phyloP scores from a whole-genome alignment of 208 protist genomes.

The Leishmania amazonensis region DNA sequence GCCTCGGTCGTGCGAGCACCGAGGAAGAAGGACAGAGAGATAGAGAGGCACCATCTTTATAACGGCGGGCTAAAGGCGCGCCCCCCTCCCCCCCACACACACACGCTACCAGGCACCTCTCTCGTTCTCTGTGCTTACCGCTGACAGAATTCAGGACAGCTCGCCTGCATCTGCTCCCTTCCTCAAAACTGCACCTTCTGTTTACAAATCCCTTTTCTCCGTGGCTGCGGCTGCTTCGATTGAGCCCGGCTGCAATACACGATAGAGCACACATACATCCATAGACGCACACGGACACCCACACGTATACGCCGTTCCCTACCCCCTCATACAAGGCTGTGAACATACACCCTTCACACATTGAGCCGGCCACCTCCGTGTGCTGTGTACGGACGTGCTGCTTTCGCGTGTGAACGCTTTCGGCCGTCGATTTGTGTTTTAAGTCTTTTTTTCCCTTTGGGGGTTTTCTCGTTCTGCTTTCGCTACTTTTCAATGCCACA shows the following conservation, averaged over 20 bases:
- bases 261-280: background rate
- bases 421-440: background rate
- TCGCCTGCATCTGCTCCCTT: background rate
- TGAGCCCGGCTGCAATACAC: background rate
- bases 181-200: background rate
- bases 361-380: background rate
- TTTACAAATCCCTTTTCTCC: background rate
- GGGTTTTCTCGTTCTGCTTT: background rate
- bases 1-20: background rate
- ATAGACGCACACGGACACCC: background rate
- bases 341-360: background rate
- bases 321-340: background rate
- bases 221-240: background rate
- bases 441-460: background rate
- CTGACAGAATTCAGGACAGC: background rate
- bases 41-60: too few species aligned
- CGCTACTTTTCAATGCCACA: constrained; percentile 22
- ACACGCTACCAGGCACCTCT: background rate
- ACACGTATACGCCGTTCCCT: background rate
- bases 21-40: background rate
- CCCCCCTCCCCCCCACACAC: too few species aligned
- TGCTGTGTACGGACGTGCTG: background rate
- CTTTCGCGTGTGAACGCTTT: background rate
- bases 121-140: background rate
- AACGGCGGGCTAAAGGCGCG: too few species aligned